Base-by-base conservation (phyloP, 768 basidiomycete genomes). In the Lactarius deliciosus region DNA sequence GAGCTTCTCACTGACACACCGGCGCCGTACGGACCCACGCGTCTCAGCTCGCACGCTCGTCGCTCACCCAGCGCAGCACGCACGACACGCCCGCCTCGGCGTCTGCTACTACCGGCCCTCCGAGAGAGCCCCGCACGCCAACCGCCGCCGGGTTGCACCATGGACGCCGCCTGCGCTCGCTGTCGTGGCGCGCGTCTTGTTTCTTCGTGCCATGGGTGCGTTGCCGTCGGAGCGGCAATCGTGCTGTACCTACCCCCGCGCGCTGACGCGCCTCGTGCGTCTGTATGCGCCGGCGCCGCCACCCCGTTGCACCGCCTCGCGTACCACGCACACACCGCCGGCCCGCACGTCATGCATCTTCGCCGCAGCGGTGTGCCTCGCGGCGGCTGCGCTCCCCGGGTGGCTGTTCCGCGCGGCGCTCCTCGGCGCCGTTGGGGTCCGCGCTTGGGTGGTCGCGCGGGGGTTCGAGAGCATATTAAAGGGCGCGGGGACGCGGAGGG, bases 161-260 rank as follows among this genome's bases (percentile, higher is more conserved):
- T 64, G 58, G 54, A 4, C 36, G 2, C 59, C 63, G 6, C 63
- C 60, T 3, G 22, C 60, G 2, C 53, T 69, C 47, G 40, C 55
- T 10, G 18, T 36, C 18, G 34, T 58, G 20, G 18, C 32, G 30
- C 70, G 70, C 30, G 8, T 62, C 54, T 7, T 66, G 8, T 36
- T n/a, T 70, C 55, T 69, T 70, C 64, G 59, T 68, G 11, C 64
- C 68, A 1, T 70, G 68, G n/a, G 68, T 65, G 64, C 40, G 18
- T 70, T 40, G 55, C 60, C 58, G 68, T 70, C 40, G 70, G 68
- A 40, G 68, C 64, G 13, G 45, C 56, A 0, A 64, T 70, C 34
- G 34, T 59, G 10, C 36, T 70, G 22, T 45, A 60, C n/a, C n/a
- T n/a, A n/a, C 22, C 70, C 70, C 2, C 64, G 61, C 11, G n/a